Conservation (phyloP, 352 stramenopile genomes). For the Phytopythium vexans region DNA sequence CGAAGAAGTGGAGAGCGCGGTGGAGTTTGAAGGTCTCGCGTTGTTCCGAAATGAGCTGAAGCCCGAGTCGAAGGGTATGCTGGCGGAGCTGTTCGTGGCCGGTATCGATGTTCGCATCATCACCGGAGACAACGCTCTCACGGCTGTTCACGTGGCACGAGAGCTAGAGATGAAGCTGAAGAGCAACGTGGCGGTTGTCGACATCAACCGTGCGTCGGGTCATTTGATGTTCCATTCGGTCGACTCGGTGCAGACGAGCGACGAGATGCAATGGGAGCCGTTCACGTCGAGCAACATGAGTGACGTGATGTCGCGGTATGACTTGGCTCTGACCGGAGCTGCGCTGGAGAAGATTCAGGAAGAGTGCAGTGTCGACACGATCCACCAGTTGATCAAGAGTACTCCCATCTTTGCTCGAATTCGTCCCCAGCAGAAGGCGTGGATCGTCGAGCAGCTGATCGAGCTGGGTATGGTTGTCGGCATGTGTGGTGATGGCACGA, state of each 20-base stretch:
- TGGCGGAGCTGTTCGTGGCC: conserved; percentile 59
- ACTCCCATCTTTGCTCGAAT: conserved; percentile 55
- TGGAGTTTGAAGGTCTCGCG: conserved; percentile 67
- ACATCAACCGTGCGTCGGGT: conserved; percentile 19
- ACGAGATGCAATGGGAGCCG: conserved; percentile 23
- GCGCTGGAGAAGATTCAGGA: conserved; percentile 34
- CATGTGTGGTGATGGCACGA: conserved; percentile 62
- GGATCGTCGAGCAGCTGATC: conserved; percentile 54
- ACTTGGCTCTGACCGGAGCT: conserved; percentile 44
- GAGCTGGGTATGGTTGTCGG: conserved; percentile 32
- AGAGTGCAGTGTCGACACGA: conserved; percentile 21
- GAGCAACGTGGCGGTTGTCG: conserved; percentile 35
- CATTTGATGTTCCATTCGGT: conserved; percentile 25
- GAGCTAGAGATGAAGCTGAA: conserved; percentile 40
- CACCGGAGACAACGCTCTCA: conserved; percentile 72
- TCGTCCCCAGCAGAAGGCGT: conserved; percentile 42
- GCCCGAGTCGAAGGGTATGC: conserved; percentile 54
- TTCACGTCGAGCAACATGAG: conserved; percentile 27
- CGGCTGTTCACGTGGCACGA: conserved; percentile 36
- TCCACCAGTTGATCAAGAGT: conserved; percentile 28
- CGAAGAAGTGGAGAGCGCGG: conserved; percentile 43
- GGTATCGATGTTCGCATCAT: conserved; percentile 74
- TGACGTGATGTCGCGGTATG: conserved; percentile 17
- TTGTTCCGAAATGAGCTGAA: conserved; percentile 87
- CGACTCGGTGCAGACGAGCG: conserved; percentile 22